phyloP scores from a whole-genome alignment of 371 early-diverging fungal genomes.

The Mortierella sp. region DNA sequence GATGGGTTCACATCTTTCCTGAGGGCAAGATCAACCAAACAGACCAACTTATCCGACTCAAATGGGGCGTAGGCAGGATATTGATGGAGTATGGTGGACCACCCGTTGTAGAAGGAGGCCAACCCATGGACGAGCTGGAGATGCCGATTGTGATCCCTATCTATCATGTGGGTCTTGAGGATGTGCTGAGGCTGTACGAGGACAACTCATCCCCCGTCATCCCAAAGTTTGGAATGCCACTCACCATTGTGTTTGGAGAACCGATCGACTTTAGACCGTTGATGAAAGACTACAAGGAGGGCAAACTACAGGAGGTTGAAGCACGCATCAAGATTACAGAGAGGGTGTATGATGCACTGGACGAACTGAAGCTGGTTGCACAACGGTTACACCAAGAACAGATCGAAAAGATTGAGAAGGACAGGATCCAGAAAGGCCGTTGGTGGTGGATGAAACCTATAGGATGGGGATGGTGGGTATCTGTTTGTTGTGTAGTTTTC shows the following conservation, averaged over 20 bases:
- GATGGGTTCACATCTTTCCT: constrained; percentile 89
- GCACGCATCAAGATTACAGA: constrained; percentile 70
- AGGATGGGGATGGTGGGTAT: constrained; percentile 52
- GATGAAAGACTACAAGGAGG: constrained; percentile 64
- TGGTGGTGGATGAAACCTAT: constrained; percentile 51
- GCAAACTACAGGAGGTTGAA: constrained; percentile 60
- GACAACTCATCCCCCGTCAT: constrained; percentile 54
- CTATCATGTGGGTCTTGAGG: constrained; percentile 56
- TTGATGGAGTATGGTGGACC: constrained; percentile 75
- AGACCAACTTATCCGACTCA: constrained; percentile 74
- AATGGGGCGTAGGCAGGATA: constrained; percentile 90
- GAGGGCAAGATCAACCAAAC: constrained; percentile 84
- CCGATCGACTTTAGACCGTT: constrained; percentile 73
- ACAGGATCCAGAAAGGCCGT: constrained; percentile 27
- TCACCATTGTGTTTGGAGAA: constrained; percentile 74
- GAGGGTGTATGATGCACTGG: constrained; percentile 63
- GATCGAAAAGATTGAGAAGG: constrained; percentile 18
- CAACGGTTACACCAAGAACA: constrained; percentile 39
- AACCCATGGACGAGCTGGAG: constrained; percentile 51
- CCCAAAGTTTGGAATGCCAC: constrained; percentile 56
- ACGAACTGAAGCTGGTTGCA: constrained; percentile 50
- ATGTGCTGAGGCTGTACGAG: constrained; percentile 56
- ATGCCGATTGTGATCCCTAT: constrained; percentile 54
- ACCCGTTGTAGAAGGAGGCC: constrained; percentile 59
- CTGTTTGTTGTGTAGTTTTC: background rate